These are phyloP conservation scores for Colletotrichum aenigma DNA, from an alignment of 2,329 filamentous ascomycete species.

Conservation along the genomic window DNA sequence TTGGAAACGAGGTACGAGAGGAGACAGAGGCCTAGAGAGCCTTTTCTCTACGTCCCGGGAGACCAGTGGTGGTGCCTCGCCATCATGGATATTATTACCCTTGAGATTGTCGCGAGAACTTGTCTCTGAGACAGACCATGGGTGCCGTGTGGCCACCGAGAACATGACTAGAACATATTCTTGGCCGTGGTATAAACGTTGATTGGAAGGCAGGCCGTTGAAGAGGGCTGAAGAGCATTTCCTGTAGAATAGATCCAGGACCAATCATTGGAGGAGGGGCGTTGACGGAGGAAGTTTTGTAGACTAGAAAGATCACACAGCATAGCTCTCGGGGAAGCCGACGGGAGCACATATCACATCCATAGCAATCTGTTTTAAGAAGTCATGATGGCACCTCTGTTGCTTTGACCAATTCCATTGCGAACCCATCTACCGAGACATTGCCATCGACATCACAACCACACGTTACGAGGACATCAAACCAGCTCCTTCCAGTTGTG, in stretches of 20 bases:
- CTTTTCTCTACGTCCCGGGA: not conserved
- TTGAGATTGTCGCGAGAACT: not conserved
- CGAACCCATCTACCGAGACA: not conserved
- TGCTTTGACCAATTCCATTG: not conserved
- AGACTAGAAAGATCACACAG: not conserved
- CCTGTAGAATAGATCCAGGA: not conserved
- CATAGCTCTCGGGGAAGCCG: not conserved
- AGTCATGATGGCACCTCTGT: not conserved
- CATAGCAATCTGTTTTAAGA: not conserved
- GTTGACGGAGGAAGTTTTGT: not conserved
- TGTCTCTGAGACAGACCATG: not conserved
- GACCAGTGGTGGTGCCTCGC: not conserved
- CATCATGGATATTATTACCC: not conserved
- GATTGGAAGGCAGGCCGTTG: not conserved
- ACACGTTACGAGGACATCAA: not conserved
- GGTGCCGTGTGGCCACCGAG: not conserved
- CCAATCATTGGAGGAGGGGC: not conserved
- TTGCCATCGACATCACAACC: not conserved
- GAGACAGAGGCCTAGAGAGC: conserved; percentile 19
- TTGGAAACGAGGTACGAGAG: conserved; percentile 40
- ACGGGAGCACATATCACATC: not conserved
- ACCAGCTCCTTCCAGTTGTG: not conserved
- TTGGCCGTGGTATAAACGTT: not conserved
- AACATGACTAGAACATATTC: not conserved
- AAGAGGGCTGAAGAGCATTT: not conserved